Evolutionary conservation across 164 flowering plant genomes (phyloP).

Genomic region (Saururus chinensis): DNA sequence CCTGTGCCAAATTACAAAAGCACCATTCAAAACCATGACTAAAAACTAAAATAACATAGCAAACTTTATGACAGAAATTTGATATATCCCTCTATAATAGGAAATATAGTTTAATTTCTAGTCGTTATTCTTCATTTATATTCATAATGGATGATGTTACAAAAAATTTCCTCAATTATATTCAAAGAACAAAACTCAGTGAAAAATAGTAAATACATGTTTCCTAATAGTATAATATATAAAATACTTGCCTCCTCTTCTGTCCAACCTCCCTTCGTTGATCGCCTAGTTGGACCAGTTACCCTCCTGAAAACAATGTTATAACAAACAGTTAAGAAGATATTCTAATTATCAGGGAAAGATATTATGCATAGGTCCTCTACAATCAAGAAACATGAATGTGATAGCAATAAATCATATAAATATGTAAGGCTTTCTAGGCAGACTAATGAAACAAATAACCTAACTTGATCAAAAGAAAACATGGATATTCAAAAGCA

Average conservation of each 20-base stretch:
- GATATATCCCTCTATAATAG: not conserved
- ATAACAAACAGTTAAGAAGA: not conserved
- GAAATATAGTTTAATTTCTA: no score
- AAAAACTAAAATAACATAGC: not conserved
- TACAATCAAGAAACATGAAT: not conserved
- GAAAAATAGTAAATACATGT: not conserved
- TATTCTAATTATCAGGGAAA: no score
- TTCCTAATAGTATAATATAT: not conserved
- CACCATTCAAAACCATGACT: not conserved
- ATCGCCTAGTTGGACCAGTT: conserved; percentile 39
- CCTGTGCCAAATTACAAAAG: conserved; percentile 22
- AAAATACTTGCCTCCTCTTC: conserved; percentile 33
- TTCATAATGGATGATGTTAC: not conserved
- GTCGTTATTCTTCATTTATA: no score
- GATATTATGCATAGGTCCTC: no score
- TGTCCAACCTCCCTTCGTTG: conserved; percentile 61
- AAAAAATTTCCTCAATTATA: not conserved
- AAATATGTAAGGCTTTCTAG: not conserved
- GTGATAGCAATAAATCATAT: not conserved
- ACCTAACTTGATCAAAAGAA: not conserved
- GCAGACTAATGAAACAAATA: not conserved
- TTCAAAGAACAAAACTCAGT: not conserved
- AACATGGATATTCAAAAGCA: not conserved
- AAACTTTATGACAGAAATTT: not conserved
- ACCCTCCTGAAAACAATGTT: conserved; percentile 21